A percentile compares a stretch with the other conserved stretches of the same genome.
These are phyloP conservation scores for Brassica hybrid DNA, from an alignment of 441 rosid species.

Conservation along the genomic window DNA sequence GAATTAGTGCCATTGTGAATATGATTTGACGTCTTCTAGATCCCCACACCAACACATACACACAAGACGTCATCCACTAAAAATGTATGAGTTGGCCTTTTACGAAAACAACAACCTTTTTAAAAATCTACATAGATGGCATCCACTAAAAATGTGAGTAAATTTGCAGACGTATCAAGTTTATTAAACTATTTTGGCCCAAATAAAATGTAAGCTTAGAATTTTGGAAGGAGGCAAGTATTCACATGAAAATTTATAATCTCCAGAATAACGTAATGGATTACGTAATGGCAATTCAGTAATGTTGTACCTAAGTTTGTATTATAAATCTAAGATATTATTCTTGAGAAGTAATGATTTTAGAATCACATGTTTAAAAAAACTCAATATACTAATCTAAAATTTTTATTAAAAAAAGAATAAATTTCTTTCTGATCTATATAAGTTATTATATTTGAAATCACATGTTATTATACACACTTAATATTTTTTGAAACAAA, in stretches of 20 bases:
- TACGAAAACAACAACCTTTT: background rate
- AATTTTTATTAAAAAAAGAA: too few species aligned
- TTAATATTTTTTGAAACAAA: too few species aligned
- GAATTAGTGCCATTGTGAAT: conserved; percentile 15
- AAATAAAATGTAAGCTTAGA: background rate
- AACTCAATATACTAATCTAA: too few species aligned
- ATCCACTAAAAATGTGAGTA: too few species aligned
- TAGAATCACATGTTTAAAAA: too few species aligned
- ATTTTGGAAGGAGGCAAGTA: background rate
- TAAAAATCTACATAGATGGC: background rate
- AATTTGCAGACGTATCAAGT: too few species aligned
- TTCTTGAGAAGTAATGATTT: background rate
- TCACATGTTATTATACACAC: too few species aligned
- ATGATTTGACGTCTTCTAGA: conserved; percentile 39
- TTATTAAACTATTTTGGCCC: background rate
- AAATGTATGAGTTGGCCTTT: conserved; percentile 14
- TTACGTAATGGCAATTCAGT: background rate
- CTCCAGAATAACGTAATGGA: background rate
- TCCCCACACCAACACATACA: conserved; percentile 5
- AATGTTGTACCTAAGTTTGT: background rate
- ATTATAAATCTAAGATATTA: background rate
- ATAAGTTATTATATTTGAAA: too few species aligned
- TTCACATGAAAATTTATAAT: background rate
- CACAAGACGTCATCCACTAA: conserved; percentile 13
- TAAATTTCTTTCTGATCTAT: too few species aligned